Conservation (phyloP, 768 basidiomycete species). For the Lentinus tigrinus region DNA sequence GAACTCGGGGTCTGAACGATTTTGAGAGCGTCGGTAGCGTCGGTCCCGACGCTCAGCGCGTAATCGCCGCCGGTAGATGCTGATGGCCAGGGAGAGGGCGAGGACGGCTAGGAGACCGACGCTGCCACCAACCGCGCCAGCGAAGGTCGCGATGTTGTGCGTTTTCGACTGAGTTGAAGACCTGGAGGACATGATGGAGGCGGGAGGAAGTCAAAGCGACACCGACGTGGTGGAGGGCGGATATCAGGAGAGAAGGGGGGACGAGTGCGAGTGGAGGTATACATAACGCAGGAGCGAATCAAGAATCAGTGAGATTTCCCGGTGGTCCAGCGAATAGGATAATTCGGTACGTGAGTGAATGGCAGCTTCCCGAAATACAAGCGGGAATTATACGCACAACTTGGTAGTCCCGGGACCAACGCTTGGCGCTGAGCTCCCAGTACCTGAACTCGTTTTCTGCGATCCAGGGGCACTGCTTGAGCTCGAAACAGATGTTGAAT, state of each 20-base stretch:
- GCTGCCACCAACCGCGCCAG: conserved; percentile 50
- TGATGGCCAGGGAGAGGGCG: conserved; percentile 47
- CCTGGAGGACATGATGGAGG: conserved; percentile 16
- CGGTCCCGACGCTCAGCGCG: conserved; percentile 40
- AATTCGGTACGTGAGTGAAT: conserved; percentile 27
- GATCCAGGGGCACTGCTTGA: conserved; percentile 16
- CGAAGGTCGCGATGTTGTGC: conserved; percentile 46
- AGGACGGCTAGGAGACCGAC: conserved; percentile 50
- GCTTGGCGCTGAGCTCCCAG: conserved; percentile 23
- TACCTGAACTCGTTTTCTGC: conserved; percentile 19
- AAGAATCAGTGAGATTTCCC: conserved; percentile 21
- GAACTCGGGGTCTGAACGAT: conserved; percentile 10
- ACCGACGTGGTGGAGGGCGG: background rate
- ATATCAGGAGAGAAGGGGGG: conserved; percentile 10
- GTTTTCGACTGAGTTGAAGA: conserved; percentile 16
- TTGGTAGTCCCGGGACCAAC: conserved; percentile 20
- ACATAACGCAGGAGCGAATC: conserved; percentile 25
- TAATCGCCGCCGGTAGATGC: conserved; percentile 47
- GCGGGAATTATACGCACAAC: conserved; percentile 37
- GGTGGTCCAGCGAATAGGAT: conserved; percentile 26
- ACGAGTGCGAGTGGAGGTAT: conserved; percentile 14
- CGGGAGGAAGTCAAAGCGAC: conserved; percentile 10
- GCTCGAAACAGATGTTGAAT: conserved; percentile 8
- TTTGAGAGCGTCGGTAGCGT: conserved; percentile 31
- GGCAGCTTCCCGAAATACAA: conserved; percentile 30